Evolutionary conservation across 257 asterid species (phyloP), one percentile per base, ranked within the genome.

Genomic region (Solanum pennellii): DNA sequence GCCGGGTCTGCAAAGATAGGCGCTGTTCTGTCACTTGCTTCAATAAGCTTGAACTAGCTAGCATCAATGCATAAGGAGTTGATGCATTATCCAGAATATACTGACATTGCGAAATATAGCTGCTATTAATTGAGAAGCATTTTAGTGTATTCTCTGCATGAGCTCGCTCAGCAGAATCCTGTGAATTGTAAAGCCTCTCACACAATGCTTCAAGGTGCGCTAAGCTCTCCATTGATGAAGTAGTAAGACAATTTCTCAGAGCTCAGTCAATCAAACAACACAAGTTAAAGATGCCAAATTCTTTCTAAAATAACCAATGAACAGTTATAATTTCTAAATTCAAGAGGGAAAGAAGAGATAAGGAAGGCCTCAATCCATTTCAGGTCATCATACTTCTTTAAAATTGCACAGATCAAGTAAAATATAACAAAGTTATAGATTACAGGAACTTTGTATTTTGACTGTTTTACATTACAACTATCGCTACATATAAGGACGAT

Each of bases 1-100:
- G 97, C 92, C 99, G 99, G 82, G 96, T 98, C 93, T 95, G 99
- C 95, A 93, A 91, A 52, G 98, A 94, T 90, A 97, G 98, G 89
- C 94, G 93, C 74, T 95, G 98, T 88, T 96, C 99, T 9, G 99
- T 94, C 91, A 97, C 99, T 97, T 97, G 99, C 94, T 97, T 97
- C 96, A 95, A 93, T 96, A 97, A 93, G 96, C 99, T 95, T 87
- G 99, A 95, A 92, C 99, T 97, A 83, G 99, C 99, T 96, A 97
- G 93, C 99, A 97, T 95, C 96, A 97, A 89, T 13, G 99, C 98
- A 84, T 97, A 97, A 84, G 99, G 99, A 87, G 99, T 94, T 91
- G 93, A 93, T 83, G 99, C 98, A 89, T 95, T 94, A 94, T 97
- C 99, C 97, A 97, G 92, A 88, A 97, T 97, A 91, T 92, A 97